phyloP scores from a whole-genome alignment of 805 yeast species.

The Candida hungchunana region DNA sequence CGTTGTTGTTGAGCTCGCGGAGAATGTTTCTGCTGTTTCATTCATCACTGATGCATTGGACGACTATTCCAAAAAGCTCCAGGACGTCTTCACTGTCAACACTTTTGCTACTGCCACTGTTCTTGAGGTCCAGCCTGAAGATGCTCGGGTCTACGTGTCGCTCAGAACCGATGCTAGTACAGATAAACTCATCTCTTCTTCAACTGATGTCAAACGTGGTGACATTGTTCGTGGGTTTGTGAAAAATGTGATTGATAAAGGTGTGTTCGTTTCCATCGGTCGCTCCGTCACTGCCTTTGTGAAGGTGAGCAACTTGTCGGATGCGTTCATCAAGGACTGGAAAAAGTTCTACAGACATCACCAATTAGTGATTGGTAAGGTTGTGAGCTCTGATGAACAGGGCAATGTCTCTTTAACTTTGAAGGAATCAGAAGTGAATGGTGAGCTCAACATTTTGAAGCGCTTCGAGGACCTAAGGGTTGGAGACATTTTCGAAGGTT shows the following conservation, averaged over 20 bases:
- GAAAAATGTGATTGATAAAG: slow-evolving; percentile 66
- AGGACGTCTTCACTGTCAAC: slow-evolving; percentile 44
- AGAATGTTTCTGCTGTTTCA: slow-evolving; percentile 56
- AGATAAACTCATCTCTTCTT: slow-evolving; percentile 45
- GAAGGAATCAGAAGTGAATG: slow-evolving; percentile 76
- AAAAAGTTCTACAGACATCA: slow-evolving; percentile 65
- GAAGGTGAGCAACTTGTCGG: slow-evolving; percentile 76
- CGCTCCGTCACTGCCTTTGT: slow-evolving; percentile 72
- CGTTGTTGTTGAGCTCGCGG: slow-evolving; percentile 68
- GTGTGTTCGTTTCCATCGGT: slow-evolving; percentile 75
- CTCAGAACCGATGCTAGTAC: slow-evolving; percentile 50
- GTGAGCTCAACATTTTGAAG: slow-evolving; percentile 56
- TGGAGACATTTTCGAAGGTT: slow-evolving; percentile 74
- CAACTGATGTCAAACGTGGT: slow-evolving; percentile 59
- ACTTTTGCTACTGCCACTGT: slow-evolving; percentile 58
- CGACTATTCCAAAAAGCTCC: slow-evolving; percentile 53
- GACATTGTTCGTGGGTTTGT: slow-evolving; percentile 79
- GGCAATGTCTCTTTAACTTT: slow-evolving; percentile 71
- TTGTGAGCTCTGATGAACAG: slow-evolving; percentile 56
- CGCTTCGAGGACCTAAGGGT: slow-evolving; percentile 61
- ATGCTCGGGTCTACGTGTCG: slow-evolving; percentile 57
- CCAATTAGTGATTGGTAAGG: slow-evolving; percentile 73
- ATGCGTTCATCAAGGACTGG: slow-evolving; percentile 83
- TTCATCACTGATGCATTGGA: slow-evolving; percentile 74
- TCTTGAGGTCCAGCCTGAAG: slow-evolving; percentile 30